Percentiles rank a stretch among this genome's conserved stretches.
These are phyloP conservation scores for Neurospora sp. DNA, from an alignment of 2,329 filamentous ascomycete species.

Conservation along the genomic window DNA sequence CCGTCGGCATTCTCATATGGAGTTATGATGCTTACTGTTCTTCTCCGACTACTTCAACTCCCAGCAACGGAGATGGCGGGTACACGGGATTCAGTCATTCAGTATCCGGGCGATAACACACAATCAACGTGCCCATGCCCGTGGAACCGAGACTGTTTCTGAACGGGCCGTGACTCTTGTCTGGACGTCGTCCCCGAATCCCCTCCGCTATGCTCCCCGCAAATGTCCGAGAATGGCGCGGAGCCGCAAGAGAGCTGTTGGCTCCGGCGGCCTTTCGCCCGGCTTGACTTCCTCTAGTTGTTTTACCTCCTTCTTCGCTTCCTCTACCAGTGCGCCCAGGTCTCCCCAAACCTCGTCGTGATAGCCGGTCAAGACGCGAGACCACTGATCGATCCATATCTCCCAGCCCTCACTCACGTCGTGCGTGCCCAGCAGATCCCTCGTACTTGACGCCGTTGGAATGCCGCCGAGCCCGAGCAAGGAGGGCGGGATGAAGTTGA, in stretches of 20 bases:
- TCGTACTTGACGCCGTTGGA: conserved; percentile 9
- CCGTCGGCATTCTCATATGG: background rate
- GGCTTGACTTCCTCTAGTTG: conserved; percentile 23
- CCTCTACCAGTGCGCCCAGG: conserved; percentile 43
- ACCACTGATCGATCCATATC: conserved; percentile 46
- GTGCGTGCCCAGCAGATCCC: conserved; percentile 26
- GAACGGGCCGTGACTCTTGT: background rate
- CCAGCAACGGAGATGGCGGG: background rate
- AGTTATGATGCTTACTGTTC: background rate
- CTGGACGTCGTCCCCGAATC: background rate
- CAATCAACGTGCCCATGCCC: background rate
- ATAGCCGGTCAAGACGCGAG: conserved; percentile 45
- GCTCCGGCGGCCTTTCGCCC: conserved; percentile 17
- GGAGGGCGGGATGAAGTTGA: conserved; percentile 41
- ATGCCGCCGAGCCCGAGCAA: conserved; percentile 19
- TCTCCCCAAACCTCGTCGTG: conserved; percentile 62
- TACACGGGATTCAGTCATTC: background rate
- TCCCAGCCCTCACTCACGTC: conserved; percentile 30
- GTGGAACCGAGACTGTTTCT: background rate
- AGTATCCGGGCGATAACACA: background rate
- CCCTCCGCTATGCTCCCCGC: conserved; percentile 16
- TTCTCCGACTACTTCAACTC: background rate
- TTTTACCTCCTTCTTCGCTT: conserved; percentile 47
- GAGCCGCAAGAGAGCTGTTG: conserved; percentile 29
- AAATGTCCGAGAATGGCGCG: conserved; percentile 31